A percentile compares a stretch with the other conserved stretches of the same genome.
These are phyloP conservation scores for Fraxinus cuspidata DNA, from an alignment of 257 asterid genomes.

Conservation along the genomic window DNA sequence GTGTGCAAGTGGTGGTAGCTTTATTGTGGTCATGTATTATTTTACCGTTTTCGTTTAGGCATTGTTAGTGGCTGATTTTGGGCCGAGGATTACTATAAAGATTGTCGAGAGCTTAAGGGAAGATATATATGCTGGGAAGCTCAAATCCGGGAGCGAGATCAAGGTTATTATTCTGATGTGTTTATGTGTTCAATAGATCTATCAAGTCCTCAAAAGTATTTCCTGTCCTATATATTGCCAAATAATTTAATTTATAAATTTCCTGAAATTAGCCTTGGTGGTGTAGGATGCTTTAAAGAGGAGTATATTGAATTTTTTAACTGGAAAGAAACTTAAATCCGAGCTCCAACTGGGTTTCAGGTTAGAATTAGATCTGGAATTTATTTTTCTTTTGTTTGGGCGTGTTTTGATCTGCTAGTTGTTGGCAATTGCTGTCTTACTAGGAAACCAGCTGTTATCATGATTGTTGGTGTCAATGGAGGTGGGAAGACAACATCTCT, in stretches of 20 bases:
- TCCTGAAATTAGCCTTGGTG: constrained; percentile 25
- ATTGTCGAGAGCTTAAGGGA: constrained; percentile 90
- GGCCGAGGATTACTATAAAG: constrained; percentile 87
- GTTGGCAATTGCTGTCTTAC: constrained; percentile 24
- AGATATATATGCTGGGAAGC: constrained; percentile 87
- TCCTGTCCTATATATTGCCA: neutral
- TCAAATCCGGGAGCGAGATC: constrained; percentile 88
- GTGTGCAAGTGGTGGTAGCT: neutral
- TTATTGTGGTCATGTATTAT: neutral
- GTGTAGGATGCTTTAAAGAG: constrained; percentile 76
- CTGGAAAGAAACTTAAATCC: constrained; percentile 77
- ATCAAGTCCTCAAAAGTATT: neutral
- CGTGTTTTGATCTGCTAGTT: constrained; percentile 11
- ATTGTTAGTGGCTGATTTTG: constrained; percentile 88
- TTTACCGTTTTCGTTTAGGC: constrained; percentile 43
- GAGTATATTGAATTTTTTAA: constrained; percentile 71
- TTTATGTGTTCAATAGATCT: constrained; percentile 1
- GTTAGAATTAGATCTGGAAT: constrained; percentile 37
- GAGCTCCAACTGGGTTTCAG: constrained; percentile 89
- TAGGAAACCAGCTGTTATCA: constrained; percentile 95
- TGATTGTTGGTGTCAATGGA: constrained; percentile 98
- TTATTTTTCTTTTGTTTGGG: constrained; percentile 1
- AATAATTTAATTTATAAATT: constrained; percentile 1
- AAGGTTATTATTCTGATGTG: constrained; percentile 51
- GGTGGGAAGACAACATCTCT: constrained; percentile 99